Evolutionary conservation across 768 basidiomycete genomes (phyloP).

Genomic region (Suillus discolor): DNA sequence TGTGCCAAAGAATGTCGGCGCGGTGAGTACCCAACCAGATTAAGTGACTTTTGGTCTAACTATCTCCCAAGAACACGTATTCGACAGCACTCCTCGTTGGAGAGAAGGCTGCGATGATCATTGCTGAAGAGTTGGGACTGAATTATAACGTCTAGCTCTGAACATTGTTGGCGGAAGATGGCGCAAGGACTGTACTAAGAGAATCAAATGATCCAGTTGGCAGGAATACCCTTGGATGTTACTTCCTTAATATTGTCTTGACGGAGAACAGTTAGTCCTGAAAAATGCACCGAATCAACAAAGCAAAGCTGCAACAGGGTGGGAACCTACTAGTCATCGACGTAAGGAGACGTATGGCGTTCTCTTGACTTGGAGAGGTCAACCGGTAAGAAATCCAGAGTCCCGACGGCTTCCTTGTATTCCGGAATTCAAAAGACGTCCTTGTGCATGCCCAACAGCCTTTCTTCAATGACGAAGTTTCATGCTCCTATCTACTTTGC

Average conservation of each 20-base stretch:
- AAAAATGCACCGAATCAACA: slow-evolving; percentile 1
- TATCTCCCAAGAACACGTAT: slow-evolving; percentile 36
- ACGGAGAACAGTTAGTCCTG: slow-evolving; percentile 69
- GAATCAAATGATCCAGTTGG: slow-evolving; percentile 48
- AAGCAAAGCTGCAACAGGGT: background rate
- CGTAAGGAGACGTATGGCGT: slow-evolving; percentile 59
- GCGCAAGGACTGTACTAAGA: background rate
- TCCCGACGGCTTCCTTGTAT: no score
- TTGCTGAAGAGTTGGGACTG: slow-evolving; percentile 51
- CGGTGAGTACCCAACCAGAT: slow-evolving; percentile 21
- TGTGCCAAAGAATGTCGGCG: slow-evolving; percentile 35
- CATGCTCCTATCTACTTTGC: no score
- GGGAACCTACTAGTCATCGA: slow-evolving; percentile 70
- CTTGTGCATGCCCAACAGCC: no score
- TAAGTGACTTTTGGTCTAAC: background rate
- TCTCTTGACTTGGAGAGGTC: slow-evolving; percentile 67
- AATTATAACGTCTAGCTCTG: background rate
- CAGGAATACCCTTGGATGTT: slow-evolving; percentile 79
- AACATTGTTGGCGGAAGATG: background rate
- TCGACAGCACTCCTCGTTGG: slow-evolving; percentile 46
- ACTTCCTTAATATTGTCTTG: slow-evolving; percentile 80
- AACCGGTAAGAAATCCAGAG: no score
- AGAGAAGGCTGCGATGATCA: slow-evolving; percentile 59
- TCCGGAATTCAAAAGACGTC: no score
- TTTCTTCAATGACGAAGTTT: no score